Evolutionary conservation across 805 yeast genomes (phyloP).

Genomic region (Yarrowia sp.): DNA sequence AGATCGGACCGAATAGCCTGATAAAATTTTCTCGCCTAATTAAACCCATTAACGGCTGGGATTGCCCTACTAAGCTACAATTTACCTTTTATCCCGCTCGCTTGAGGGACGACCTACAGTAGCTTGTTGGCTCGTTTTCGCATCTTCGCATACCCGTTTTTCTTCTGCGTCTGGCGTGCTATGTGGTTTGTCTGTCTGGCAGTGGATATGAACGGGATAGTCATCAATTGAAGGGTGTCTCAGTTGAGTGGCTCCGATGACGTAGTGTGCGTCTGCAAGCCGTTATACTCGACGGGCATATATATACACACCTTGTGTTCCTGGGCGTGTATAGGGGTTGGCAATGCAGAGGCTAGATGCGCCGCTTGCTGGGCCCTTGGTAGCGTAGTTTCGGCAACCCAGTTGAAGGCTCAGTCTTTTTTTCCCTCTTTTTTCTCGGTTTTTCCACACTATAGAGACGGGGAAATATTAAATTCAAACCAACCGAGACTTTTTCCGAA

Average conservation of each 20-base stretch:
- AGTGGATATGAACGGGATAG: neutral
- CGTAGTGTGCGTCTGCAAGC: too few relatives aligned
- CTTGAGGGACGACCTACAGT: neutral
- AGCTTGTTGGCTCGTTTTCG: neutral
- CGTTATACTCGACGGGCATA: too few relatives aligned
- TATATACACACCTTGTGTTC: too few relatives aligned
- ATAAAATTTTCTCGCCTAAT: neutral
- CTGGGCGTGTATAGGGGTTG: neutral
- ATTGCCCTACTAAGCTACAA: neutral
- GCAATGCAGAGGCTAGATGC: neutral
- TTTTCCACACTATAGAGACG: constrained; percentile 1
- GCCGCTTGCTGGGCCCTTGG: neutral
- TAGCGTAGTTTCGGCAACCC: neutral
- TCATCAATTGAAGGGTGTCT: neutral
- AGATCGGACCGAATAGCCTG: neutral
- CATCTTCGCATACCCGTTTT: neutral
- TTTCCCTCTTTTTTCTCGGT: neutral
- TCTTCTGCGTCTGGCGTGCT: neutral
- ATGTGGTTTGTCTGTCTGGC: neutral
- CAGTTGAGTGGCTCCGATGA: neutral
- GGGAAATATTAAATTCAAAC: neutral
- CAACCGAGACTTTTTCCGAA: neutral
- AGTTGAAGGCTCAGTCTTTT: neutral
- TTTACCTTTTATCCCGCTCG: neutral
- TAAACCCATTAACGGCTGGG: neutral